Evolutionary conservation across 768 basidiomycete genomes (phyloP).

Genomic region (Dacryopinax primogenitus): DNA sequence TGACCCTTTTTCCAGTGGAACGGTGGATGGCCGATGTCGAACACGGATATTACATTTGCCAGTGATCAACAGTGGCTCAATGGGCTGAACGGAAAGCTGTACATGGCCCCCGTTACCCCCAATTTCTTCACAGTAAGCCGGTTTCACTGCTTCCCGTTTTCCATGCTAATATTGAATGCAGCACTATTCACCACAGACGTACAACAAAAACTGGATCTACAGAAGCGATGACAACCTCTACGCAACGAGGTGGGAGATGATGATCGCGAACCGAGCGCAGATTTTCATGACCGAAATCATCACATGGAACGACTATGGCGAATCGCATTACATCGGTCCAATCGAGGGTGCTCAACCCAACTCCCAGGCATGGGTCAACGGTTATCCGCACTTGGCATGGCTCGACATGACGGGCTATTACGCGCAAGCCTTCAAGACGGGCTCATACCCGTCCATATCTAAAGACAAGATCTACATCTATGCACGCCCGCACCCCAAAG

Average conservation of each 20-base stretch:
- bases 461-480: conserved; percentile 37
- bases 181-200: conserved; percentile 52
- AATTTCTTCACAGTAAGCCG: conserved; percentile 27
- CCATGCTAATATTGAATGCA: not conserved
- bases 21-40: conserved; percentile 55
- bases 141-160: conserved; percentile 16
- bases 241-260: conserved; percentile 26
- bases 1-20: conserved; percentile 45
- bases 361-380: conserved; percentile 27
- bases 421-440: conserved; percentile 49
- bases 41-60: conserved; percentile 29
- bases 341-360: conserved; percentile 22
- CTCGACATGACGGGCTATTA: conserved; percentile 51
- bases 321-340: conserved; percentile 28
- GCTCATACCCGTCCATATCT: conserved; percentile 44
- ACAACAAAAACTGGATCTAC: conserved; percentile 31
- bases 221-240: conserved; percentile 27
- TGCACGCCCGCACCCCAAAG: conserved; percentile 52
- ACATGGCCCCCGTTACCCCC: conserved; percentile 26
- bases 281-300: conserved; percentile 28
- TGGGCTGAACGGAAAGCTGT: conserved; percentile 22
- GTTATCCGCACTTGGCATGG: conserved; percentile 38
- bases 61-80: conserved; percentile 20
- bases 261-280: conserved; percentile 24
- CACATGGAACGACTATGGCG: conserved; percentile 45